A percentile compares a stretch with the other conserved stretches of the same genome.
Conservation (phyloP, 2,329 filamentous ascomycete genomes). For the Pseudocercospora macadamiae region DNA sequence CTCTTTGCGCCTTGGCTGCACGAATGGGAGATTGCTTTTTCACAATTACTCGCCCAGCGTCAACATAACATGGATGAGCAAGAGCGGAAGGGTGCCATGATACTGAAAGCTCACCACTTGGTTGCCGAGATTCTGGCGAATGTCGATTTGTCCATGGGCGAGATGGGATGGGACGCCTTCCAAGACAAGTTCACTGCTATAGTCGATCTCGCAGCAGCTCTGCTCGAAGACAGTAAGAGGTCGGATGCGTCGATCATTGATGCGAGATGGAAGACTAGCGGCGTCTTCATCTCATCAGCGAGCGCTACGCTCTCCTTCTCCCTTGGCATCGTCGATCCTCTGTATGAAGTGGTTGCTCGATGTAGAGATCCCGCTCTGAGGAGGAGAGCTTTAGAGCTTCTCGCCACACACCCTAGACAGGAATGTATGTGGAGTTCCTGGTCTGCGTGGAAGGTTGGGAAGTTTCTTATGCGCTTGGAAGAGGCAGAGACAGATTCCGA, state of each 20-base stretch:
- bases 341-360: conserved; percentile 30
- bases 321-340: conserved; percentile 29
- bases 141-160: conserved; percentile 29
- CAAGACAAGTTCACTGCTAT: conserved; percentile 26
- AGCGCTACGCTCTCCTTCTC: conserved; percentile 25
- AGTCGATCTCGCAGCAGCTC: conserved; percentile 27
- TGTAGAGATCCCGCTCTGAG: conserved; percentile 29
- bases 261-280: conserved; percentile 23
- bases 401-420: conserved; percentile 29
- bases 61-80: conserved; percentile 15
- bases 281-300: conserved; percentile 23
- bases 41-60: conserved; percentile 15
- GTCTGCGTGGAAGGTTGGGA: conserved; percentile 33
- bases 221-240: conserved; percentile 20
- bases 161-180: conserved; percentile 31
- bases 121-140: conserved; percentile 28
- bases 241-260: conserved; percentile 20
- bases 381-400: conserved; percentile 27
- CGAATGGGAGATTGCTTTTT: conserved; percentile 29
- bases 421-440: conserved; percentile 31
- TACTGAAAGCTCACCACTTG: conserved; percentile 32
- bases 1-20: conserved; percentile 26
- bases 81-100: conserved; percentile 29
- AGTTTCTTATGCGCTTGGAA: conserved; percentile 28
- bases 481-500: conserved; percentile 20